Evolutionary conservation across 2,329 filamentous ascomycete genomes (phyloP), one percentile per base, ranked within the genome.

Genomic region (Ophiostoma himal-ulmi): DNA sequence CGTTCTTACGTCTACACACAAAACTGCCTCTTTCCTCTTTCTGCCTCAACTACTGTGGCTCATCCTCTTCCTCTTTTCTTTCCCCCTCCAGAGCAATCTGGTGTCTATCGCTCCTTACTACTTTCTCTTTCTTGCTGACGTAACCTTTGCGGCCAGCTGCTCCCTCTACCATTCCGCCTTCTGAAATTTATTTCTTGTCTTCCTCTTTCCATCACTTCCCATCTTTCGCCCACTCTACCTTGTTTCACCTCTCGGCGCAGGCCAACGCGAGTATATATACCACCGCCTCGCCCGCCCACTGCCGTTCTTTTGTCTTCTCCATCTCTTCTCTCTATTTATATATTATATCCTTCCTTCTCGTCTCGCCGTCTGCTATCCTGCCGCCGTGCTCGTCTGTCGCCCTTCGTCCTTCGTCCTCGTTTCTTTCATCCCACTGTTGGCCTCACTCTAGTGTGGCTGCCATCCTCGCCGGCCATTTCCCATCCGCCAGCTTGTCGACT

Each of bases 261-360:
- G 52, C 52, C 52, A 57, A 5, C 52, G 10, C 52, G 22, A 57
- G n/a, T 57, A 57, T 57, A 57, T 57, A 57, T 57, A 57, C 52
- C 52, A 13, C 52, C n/a, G 52, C n/a, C 52, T 57, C 52, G 52
- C 52, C 52, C 52, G 52, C 52, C n/a, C 8, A 22, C 52, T 26
- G 5, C 52, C 22, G 52, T 57, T 10, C 52, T 57, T 6, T 44
- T 8, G 20, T 54, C 30, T 34, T 34, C 20, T 22, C 44, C 52
- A 39, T 48, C 26, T n/a, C 44, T 48, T 48, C 41, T 52, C 52
- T 37, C 26, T 13, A 34, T 36, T 30, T 26, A 41, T 39, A n/a
- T 36, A n/a, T 22, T 4, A n/a, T 22, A n/a, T 22, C 62, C 34
- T 39, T 6, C 34, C 34, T 41, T 26, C n/a, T 65, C 7, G 14